phyloP scores from a whole-genome alignment of 179 eudicot genomes.

The Beta macrorhiza region DNA sequence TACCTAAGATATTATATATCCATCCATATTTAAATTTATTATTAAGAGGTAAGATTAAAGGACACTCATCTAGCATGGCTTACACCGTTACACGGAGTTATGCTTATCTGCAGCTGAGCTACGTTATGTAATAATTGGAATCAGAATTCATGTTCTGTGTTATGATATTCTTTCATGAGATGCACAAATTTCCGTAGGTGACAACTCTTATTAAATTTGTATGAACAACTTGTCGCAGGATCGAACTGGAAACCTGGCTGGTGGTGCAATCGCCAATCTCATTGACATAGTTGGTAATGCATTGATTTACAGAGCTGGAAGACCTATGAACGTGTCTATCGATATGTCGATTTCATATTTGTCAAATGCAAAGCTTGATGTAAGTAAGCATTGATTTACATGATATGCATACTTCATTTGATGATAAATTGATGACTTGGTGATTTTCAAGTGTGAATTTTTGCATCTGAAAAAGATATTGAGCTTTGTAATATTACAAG shows the following conservation, averaged over 20 bases:
- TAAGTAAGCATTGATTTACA: slow-evolving; percentile 35
- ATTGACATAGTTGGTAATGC: slow-evolving; percentile 75
- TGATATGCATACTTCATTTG: not conserved
- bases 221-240: slow-evolving; percentile 48
- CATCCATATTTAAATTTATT: not conserved
- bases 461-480: not conserved
- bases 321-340: slow-evolving; percentile 67
- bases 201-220: not conserved
- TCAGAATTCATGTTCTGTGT: not conserved
- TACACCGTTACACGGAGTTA: not conserved
- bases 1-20: not conserved
- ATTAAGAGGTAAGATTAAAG: not conserved
- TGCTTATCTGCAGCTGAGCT: not conserved
- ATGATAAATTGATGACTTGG: not conserved
- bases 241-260: slow-evolving; percentile 51
- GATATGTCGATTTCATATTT: slow-evolving; percentile 72
- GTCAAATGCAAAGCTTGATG: slow-evolving; percentile 67
- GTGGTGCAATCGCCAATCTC: slow-evolving; percentile 78
- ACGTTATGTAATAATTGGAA: not conserved
- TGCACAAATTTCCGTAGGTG: not conserved
- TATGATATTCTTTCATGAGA: not conserved
- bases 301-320: slow-evolving; percentile 43
- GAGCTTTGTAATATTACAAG: not conserved
- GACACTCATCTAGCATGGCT: not conserved
- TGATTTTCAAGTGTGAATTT: not conserved